Evolutionary conservation across 73 alveolate species (phyloP), one percentile per base, ranked within the genome.

Genomic region (Paramecium primaurelia): DNA sequence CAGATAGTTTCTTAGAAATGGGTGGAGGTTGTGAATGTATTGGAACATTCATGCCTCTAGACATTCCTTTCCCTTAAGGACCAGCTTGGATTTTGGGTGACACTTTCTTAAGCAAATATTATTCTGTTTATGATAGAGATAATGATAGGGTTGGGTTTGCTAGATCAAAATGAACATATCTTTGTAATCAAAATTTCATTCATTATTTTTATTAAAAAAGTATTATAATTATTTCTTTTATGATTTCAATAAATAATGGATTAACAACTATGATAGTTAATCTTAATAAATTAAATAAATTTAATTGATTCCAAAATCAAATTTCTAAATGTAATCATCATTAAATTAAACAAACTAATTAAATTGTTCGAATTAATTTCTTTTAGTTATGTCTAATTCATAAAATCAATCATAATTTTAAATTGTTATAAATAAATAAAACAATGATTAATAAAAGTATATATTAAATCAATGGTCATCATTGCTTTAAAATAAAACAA

Each of bases 91-190:
- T 87, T 87, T 87, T 87, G 58, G 98, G 98, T 22, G 98, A 95
- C 77, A 94, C 94, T 16, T 94, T 95, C 92, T 94, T 95, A 95
- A 59, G 92, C 59, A 59, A 64, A 36, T 94, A 28, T 60, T 95
- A 95, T 75, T 64, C 95, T 6, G 94, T 95, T 18, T 95, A 88
- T 92, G 96, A 95, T 64, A 95, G 98, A 94, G 98, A 95, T 37
- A 71, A 94, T 47, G 93, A 90, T 49, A 92, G 92, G 51, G 97
- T 95, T 34, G 98, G 98, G 47, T 75, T 95, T 64, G 98, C 98
- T 20, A 68, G 86, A 59, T 93, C 97, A 37, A 75, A 40, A 75
- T 75, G 88, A 75, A 22, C 86, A 36, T 58, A 86, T 18, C 69
- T 54, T 54, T 54, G 69, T 54, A 54, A 54, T n/a, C 69, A 54